Base-by-base conservation (phyloP, 169 alveolate species). In the Nephromyces sp. region DNA sequence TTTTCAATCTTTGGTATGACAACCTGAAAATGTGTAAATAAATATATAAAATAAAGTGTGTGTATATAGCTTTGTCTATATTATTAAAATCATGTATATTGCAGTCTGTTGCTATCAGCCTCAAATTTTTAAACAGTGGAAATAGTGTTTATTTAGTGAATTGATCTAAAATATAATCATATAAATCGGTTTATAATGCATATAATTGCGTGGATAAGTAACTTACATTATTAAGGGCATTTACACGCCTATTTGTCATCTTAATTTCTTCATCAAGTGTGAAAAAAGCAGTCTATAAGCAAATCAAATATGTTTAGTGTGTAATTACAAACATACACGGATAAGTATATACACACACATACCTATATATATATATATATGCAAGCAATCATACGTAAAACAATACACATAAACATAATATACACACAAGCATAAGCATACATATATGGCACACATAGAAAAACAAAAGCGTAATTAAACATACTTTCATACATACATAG, bases 211-310 rank as follows among this genome's bases (percentile, higher is more conserved):
- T n/a, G n/a, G n/a, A n/a, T 22, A 1, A 70, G 0, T 6, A 1
- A 32, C 83, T 1, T 63, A 92, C 89, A 70, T 90, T 89, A 78
- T 90, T 96, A 32, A 94, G 85, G 43, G 97, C 98, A 81, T 94
- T 92, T 29, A 92, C 97, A 78, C 97, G 91, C 74, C 98, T 79
- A 78, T 90, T 91, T 24, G 97, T 92, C 81, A 92, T 92, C 82
- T 92, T 92, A 74, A 94, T 92, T 33, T 90, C 95, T 81, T 92
- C 94, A 83, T 94, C 97, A 66, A 94, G 73, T 27, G 97, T 90
- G 61, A 90, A 84, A 84, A 90, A 92, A 74, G 94, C 87, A 31
- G 97, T 91, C 84, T 93, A 91, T 30, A 89, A 79, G 30, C 90
- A 83, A 22, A 3, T 32, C 6, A 3, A 29, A 3, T n/a, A n/a